phyloP scores from a whole-genome alignment of 768 basidiomycete species.

The Tricholoma flavovirens region DNA sequence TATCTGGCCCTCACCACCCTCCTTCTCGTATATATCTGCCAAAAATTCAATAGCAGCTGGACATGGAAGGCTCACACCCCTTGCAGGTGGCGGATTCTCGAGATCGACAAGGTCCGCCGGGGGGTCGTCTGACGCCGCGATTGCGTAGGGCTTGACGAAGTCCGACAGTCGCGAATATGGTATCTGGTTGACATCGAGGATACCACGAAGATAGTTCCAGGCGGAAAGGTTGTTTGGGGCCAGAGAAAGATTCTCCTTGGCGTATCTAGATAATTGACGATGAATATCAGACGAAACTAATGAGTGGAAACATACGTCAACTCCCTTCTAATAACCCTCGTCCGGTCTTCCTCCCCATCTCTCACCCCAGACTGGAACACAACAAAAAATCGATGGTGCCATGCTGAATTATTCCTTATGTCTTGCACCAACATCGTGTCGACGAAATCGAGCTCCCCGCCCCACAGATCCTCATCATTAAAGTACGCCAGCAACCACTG shows the following conservation, averaged over 20 bases:
- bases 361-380: constrained; percentile 65
- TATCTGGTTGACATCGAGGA: constrained; percentile 56
- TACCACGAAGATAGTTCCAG: constrained; percentile 94
- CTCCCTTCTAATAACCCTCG: constrained; percentile 60
- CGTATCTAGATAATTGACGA: constrained; percentile 44
- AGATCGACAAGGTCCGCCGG: constrained; percentile 53
- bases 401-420: constrained; percentile 93
- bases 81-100: constrained; percentile 65
- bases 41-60: constrained; percentile 79
- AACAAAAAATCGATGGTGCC: constrained; percentile 94
- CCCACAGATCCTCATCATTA: constrained; percentile 68
- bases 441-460: constrained; percentile 66
- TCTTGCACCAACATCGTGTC: constrained; percentile 68
- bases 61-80: constrained; percentile 68
- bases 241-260: constrained; percentile 76
- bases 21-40: constrained; percentile 66
- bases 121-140: constrained; percentile 21
- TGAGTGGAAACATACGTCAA: constrained; percentile 52
- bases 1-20: constrained; percentile 41
- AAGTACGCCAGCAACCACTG: constrained; percentile 92
- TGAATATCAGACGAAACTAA: constrained; percentile 4
- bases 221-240: constrained; percentile 93
- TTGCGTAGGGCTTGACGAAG: constrained; percentile 66
- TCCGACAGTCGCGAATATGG: constrained; percentile 50
- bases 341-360: constrained; percentile 56